Conservation (phyloP, 2,329 filamentous ascomycete genomes). For the Blumeria graminis region DNA sequence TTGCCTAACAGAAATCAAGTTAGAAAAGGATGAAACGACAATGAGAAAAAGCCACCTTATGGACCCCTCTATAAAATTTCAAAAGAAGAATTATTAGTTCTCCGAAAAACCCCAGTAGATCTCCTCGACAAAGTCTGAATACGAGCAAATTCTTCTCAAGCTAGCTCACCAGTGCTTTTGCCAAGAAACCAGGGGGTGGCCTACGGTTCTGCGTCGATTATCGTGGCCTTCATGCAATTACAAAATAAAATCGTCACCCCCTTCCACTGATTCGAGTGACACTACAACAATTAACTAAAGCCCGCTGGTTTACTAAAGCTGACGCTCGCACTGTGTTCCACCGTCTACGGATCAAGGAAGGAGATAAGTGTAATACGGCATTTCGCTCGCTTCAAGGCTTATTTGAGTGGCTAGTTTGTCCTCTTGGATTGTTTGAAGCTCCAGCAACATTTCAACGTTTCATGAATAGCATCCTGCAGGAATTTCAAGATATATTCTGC, state of each 20-base stretch:
- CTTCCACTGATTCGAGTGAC: not conserved
- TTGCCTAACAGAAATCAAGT: too few relatives aligned
- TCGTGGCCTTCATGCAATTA: not conserved
- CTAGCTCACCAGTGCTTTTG: not conserved
- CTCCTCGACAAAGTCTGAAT: not conserved
- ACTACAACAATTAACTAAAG: not conserved
- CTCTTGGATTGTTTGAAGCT: not conserved
- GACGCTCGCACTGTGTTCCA: not conserved
- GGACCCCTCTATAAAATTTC: not conserved
- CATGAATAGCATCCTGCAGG: not conserved
- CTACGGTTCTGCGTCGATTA: not conserved
- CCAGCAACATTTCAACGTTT: constrained; percentile 1
- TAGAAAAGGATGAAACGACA: not conserved
- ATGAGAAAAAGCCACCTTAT: not conserved
- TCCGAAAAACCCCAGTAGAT: not conserved
- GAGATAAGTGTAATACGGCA: not conserved
- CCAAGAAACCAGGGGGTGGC: not conserved
- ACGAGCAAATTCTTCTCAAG: not conserved
- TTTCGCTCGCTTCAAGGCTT: not conserved
- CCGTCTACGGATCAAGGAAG: not conserved
- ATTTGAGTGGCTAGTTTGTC: not conserved
- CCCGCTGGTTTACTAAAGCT: not conserved
- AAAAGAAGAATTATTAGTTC: not conserved
- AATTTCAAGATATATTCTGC: not conserved
- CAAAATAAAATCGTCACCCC: not conserved